A percentile compares a stretch with the other conserved stretches of the same genome.
phyloP scores from a whole-genome alignment of 805 yeast species.

The Starmerella scarabaei region DNA sequence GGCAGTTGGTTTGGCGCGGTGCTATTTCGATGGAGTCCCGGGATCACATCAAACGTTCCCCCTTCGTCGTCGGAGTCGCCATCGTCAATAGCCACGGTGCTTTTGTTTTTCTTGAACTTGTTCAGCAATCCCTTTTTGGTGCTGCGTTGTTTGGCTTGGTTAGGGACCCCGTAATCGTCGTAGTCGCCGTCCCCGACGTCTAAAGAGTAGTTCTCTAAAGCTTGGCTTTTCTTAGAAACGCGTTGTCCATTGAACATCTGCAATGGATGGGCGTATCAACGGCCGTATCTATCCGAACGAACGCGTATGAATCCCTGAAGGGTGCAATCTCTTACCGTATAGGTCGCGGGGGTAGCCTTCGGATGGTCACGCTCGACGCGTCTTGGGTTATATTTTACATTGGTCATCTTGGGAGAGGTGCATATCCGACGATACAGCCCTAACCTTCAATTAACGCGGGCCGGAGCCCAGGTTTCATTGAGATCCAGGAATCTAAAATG shows the following conservation, averaged over 20 bases:
- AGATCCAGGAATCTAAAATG: too few species aligned
- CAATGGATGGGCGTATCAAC: too few species aligned
- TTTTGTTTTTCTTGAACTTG: slow-evolving; percentile 14
- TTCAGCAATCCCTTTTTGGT: slow-evolving; percentile 17
- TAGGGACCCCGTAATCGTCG: slow-evolving; percentile 23
- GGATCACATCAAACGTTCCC: slow-evolving; percentile 3
- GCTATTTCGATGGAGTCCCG: too few species aligned
- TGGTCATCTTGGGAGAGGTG: too few species aligned
- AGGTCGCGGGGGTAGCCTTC: too few species aligned
- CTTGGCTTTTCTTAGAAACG: slow-evolving; percentile 9
- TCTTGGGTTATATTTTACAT: too few species aligned
- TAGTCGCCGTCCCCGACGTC: slow-evolving; percentile 11
- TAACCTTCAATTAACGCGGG: too few species aligned
- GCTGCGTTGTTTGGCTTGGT: neutral
- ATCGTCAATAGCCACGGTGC: slow-evolving; percentile 10
- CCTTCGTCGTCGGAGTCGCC: slow-evolving; percentile 18
- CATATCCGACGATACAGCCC: too few species aligned
- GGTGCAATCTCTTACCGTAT: too few species aligned
- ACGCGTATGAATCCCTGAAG: neutral
- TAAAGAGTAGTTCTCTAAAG: slow-evolving; percentile 7
- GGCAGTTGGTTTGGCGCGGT: too few species aligned
- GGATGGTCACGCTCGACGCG: too few species aligned
- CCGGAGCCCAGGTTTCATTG: too few species aligned
- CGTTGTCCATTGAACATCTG: slow-evolving; percentile 17
- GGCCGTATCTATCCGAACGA: neutral